Evolutionary conservation across 2,329 filamentous ascomycete genomes (phyloP).

Genomic region (Domatiomyces catenatus): DNA sequence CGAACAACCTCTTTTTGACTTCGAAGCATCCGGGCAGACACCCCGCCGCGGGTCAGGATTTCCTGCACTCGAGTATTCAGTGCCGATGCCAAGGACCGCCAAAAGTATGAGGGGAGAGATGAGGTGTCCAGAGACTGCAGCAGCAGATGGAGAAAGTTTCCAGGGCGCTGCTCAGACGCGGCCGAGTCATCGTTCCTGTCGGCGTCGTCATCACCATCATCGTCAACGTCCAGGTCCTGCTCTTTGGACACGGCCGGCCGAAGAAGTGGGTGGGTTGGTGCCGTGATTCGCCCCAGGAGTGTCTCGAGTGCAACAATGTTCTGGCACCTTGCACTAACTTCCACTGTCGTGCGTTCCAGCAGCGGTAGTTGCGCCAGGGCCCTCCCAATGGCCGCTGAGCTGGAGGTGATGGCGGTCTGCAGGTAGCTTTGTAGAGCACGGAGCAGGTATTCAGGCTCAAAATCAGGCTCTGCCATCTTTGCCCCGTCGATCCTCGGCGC

Average conservation of each 20-base stretch:
- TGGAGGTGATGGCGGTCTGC: constrained; percentile 63
- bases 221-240: constrained; percentile 3
- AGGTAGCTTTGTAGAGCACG: constrained; percentile 68
- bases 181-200: constrained; percentile 2
- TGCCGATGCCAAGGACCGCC: constrained; percentile 70
- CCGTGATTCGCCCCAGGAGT: constrained; percentile 53
- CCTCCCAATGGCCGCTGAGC: constrained; percentile 56
- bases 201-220: constrained; percentile 23
- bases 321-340: constrained; percentile 72
- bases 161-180: constrained; percentile 23
- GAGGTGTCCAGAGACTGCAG: constrained; percentile 70
- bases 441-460: constrained; percentile 56
- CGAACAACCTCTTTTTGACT: constrained; percentile 60
- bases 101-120: constrained; percentile 80
- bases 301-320: constrained; percentile 79
- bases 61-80: constrained; percentile 68
- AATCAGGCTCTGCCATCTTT: constrained; percentile 34
- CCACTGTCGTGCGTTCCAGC: constrained; percentile 64
- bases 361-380: constrained; percentile 66
- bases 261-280: constrained; percentile 55
- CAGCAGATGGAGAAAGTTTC: constrained; percentile 51
- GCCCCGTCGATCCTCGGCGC: constrained; percentile 26
- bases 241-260: constrained; percentile 9
- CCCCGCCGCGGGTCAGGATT: constrained; percentile 66
- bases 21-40: constrained; percentile 64